phyloP scores from a whole-genome alignment of 2,329 filamentous ascomycete species.

The Penicillium sp. region DNA sequence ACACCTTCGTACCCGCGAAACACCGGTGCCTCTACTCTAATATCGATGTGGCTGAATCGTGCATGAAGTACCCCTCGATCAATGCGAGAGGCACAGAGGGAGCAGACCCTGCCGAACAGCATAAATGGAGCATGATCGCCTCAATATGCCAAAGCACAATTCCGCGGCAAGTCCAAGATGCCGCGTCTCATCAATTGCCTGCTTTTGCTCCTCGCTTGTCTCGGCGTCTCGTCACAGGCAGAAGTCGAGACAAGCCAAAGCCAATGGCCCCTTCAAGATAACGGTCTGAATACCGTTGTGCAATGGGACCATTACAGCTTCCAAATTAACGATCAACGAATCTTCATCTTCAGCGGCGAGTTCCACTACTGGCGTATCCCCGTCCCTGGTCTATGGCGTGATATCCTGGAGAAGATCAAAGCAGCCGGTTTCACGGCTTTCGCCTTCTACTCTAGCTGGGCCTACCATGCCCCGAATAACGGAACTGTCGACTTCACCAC shows the following conservation, averaged over 20 bases:
- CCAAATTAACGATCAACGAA: slow-evolving; percentile 52
- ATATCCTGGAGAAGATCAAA: slow-evolving; percentile 56
- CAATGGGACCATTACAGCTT: slow-evolving; percentile 60
- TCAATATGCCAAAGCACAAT: not conserved
- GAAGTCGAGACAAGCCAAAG: slow-evolving; percentile 18
- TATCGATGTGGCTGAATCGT: not conserved
- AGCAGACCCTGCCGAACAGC: not conserved
- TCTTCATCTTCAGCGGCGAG: slow-evolving; percentile 57
- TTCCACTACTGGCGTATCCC: slow-evolving; percentile 57
- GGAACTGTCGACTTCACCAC: slow-evolving; percentile 54
- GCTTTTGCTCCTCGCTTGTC: slow-evolving; percentile 13
- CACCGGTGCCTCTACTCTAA: not conserved
- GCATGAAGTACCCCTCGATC: not conserved
- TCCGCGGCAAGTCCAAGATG: slow-evolving; percentile 2
- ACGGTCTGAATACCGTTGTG: slow-evolving; percentile 49
- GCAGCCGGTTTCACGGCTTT: slow-evolving; percentile 53
- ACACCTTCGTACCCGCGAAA: no score
- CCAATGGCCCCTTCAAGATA: slow-evolving; percentile 53
- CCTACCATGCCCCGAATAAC: slow-evolving; percentile 51
- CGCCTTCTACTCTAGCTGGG: slow-evolving; percentile 53
- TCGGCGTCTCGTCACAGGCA: slow-evolving; percentile 5
- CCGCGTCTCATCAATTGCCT: slow-evolving; percentile 12
- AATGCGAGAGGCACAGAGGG: not conserved
- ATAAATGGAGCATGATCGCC: slow-evolving; percentile 1
- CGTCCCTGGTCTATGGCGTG: slow-evolving; percentile 53